Evolutionary conservation across 345 rosid genomes (phyloP), one percentile per base, ranked within the genome.

Genomic region (Isatis tinctoria): DNA sequence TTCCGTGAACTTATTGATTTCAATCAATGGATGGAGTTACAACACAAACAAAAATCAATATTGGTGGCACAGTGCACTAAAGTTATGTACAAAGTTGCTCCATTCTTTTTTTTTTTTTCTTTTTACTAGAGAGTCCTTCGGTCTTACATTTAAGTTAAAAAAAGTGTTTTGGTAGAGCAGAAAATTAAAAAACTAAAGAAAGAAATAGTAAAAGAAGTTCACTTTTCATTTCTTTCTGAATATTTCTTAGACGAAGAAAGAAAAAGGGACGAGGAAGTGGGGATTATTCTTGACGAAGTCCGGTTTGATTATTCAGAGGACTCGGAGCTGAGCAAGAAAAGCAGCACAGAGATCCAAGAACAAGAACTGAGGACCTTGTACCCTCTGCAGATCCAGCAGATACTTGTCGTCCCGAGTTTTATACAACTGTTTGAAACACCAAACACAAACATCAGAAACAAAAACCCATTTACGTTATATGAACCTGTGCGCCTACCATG

Each of bases 301-400:
- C 12, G 53, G 20, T 54, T 58, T 44, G 65, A 45, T 28, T 32
- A 28, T 63, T 80, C 80, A 92, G 35, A 90, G 86, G 52, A 92
- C 88, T 53, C 87, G 85, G 16, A 90, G 90, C 80, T 86, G 89
- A 20, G 92, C 84, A 58, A 92, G 92, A 72, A 92, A 92, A 10
- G 88, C 88, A 20, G 96, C 93, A 69, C 96, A 92, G 8, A 92
- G 96, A 82, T 92, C 97, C 70, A 92, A 80, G 75, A 92, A 90
- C 61, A 92, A 83, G 60, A 88, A 74, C 75, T 90, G 92, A 7
- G 92, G 87, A 28, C 97, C 97, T 27, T 69, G 86, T 18, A 92
- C 85, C 74, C 92, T 83, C 79, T 88, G 96, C 41, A 92, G 81
- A 74, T 92, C 97, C 47, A 90, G 81, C 69, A 92, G 81, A 79